phyloP scores from a whole-genome alignment of 2,329 filamentous ascomycete genomes.

The Colletotrichum aenigma region DNA sequence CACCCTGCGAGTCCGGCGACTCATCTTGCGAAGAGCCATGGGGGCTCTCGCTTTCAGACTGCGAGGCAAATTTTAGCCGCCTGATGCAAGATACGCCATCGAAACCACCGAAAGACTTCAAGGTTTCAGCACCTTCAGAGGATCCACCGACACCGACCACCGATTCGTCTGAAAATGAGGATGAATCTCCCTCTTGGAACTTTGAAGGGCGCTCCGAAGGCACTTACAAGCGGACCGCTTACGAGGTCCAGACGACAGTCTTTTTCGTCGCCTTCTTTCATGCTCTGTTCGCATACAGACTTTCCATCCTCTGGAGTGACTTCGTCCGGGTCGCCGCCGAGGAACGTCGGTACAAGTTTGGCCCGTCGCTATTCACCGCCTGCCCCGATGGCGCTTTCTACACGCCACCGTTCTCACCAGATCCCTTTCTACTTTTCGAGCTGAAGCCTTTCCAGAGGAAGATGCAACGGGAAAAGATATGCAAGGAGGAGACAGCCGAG shows the following conservation, averaged over 20 bases:
- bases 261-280: background rate
- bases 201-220: too few species aligned
- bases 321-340: background rate
- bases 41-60: background rate
- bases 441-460: background rate
- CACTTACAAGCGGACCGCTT: background rate
- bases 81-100: background rate
- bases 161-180: background rate
- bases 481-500: background rate
- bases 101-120: background rate
- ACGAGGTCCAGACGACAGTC: background rate
- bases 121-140: background rate
- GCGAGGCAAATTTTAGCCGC: background rate
- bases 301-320: background rate
- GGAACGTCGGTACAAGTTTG: background rate
- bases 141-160: background rate
- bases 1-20: background rate
- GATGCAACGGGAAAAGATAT: background rate
- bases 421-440: background rate
- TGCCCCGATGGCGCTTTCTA: background rate
- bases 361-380: background rate
- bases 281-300: background rate
- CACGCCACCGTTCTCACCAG: background rate
- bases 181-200: background rate
- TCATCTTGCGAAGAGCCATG: background rate